Base-by-base conservation (phyloP, 176 grass and related monocot genomes). In the Aegilops sharonensis region DNA sequence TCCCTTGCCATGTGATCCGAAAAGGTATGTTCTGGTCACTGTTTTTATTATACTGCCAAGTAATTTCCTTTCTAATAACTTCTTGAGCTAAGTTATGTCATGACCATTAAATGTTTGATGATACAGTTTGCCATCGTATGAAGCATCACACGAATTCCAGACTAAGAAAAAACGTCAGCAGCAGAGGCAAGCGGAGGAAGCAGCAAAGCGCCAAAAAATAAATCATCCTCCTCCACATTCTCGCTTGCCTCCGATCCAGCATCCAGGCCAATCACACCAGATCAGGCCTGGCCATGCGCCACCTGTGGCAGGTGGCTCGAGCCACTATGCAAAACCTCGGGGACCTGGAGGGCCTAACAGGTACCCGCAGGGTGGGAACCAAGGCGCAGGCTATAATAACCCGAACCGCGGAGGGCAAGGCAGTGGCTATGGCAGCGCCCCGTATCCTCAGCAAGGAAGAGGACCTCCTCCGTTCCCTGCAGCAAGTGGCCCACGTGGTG, bases 111-210 rank as follows among this genome's bases (percentile, higher is more conserved):
- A 34, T 39, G 13, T 61, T 81, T 60, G 52, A 48, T 77, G 15
- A 64, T 88, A 67, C 91, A 98, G 96, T 77, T 92, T 98, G 85
- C 96, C 96, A 1, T 92, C 90, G 66, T 98, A 98, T 0, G 96
- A 98, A 62, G 91, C 93, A 13, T 94, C 96, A 1, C 96, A 98
- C 47, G 93, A 95, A 75, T 95, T 98, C 83, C 96, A 98, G 79
- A 95, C 90, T 1, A 98, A 95, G 96, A 98, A 98, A 83, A 98
- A 94, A 83, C 91, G 91, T 40, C 93, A 95, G 80, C 96, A 98
- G 72, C 93, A 98, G 78, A 86, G 97, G 60, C 97, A 98, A 79
- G 93, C 94, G 84, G 94, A 92, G 68, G 97, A 98, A 79, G 88
- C 92, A n/a, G 92, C 94, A 2, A 98, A 98, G 65, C 90, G 92